These are phyloP conservation scores for Bolboschoenoplectus hybrid DNA, from an alignment of 202 grass and related monocot species.

Conservation along the genomic window DNA sequence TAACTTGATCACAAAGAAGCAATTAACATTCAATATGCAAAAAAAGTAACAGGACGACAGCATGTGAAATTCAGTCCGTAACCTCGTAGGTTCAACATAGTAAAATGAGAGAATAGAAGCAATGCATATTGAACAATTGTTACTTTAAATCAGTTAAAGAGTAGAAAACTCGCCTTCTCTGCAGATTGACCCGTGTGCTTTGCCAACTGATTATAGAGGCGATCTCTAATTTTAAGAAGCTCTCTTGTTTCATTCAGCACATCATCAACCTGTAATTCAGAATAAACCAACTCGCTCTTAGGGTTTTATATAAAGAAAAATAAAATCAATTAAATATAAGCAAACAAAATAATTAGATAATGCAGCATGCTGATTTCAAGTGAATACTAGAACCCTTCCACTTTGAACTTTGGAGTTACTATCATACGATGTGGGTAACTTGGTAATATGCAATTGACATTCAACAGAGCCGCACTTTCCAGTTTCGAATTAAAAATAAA, in stretches of 20 bases:
- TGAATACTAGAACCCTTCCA: neutral
- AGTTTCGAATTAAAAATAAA: neutral
- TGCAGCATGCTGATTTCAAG: neutral
- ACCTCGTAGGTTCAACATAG: neutral
- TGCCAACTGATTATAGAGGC: slow-evolving; percentile 77
- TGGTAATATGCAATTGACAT: neutral
- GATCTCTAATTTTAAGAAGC: slow-evolving; percentile 74
- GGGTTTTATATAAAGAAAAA: neutral
- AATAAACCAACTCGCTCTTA: slow-evolving; percentile 5
- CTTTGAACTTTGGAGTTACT: neutral
- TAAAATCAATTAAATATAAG: neutral
- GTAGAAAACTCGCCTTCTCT: slow-evolving; percentile 51
- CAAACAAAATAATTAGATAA: neutral
- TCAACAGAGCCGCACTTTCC: neutral
- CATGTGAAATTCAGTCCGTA: slow-evolving; percentile 12
- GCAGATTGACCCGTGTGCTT: slow-evolving; percentile 79
- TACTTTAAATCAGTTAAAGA: slow-evolving; percentile 8
- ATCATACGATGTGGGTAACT: neutral
- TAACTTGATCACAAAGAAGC: neutral
- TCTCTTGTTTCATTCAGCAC: slow-evolving; percentile 88
- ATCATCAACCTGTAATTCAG: slow-evolving; percentile 66
- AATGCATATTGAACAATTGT: neutral
- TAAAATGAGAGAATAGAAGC: slow-evolving; percentile 12
- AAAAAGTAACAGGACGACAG: neutral
- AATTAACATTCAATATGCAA: neutral